These are phyloP conservation scores for Aspergillus neotritici DNA, from an alignment of 2,329 filamentous ascomycete species.

Conservation along the genomic window DNA sequence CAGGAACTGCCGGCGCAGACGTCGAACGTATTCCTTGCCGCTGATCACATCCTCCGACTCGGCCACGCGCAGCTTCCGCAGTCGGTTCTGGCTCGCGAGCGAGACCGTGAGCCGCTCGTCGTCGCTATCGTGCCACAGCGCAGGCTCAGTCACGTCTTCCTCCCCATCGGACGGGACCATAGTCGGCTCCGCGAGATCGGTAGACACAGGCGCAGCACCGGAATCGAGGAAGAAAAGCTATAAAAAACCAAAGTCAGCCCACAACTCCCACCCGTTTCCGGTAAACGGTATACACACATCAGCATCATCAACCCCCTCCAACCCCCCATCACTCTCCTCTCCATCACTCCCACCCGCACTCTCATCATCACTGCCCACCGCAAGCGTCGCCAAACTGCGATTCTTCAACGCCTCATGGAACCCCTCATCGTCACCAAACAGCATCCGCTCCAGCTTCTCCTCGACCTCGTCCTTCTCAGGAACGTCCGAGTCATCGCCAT, in stretches of 20 bases:
- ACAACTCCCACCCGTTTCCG: background rate
- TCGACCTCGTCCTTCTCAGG: conserved; percentile 74
- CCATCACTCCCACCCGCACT: conserved; percentile 24
- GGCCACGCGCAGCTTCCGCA: conserved; percentile 75
- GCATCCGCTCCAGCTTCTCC: conserved; percentile 76
- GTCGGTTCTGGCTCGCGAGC: conserved; percentile 64
- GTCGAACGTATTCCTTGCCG: conserved; percentile 75
- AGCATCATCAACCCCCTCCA: conserved; percentile 68
- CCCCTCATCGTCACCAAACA: conserved; percentile 80
- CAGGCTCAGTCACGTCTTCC: conserved; percentile 33
- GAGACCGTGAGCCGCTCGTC: conserved; percentile 84
- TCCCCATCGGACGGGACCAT: conserved; percentile 37
- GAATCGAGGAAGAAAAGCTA: conserved; percentile 78
- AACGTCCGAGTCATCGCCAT: conserved; percentile 21
- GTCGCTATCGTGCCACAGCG: conserved; percentile 85
- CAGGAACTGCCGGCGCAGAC: conserved; percentile 72
- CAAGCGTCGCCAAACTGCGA: conserved; percentile 37
- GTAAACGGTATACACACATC: conserved; percentile 47
- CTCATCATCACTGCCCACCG: conserved; percentile 27
- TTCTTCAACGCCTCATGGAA: conserved; percentile 69
- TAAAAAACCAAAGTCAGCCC: conserved; percentile 1
- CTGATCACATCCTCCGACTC: conserved; percentile 81
- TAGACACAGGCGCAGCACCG: conserved; percentile 43
- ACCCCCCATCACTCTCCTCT: conserved; percentile 42
- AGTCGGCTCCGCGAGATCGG: conserved; percentile 26